A percentile compares a stretch with the other conserved stretches of the same genome.
Conservation (phyloP, 179 eudicot species). For the Gypsophila paniculata region DNA sequence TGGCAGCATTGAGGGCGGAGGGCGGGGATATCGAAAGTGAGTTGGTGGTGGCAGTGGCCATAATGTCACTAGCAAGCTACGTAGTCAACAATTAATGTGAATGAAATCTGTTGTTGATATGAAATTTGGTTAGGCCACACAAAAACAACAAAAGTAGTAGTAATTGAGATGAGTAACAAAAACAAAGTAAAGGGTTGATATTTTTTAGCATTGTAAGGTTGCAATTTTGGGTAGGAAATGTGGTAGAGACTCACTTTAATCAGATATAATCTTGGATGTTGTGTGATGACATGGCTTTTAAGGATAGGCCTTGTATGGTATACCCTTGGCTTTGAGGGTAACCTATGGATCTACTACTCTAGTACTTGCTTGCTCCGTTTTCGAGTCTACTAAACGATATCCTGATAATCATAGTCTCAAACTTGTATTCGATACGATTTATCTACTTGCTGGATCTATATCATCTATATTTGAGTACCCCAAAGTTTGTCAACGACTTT, state of each 20-base stretch:
- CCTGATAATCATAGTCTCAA: too few relatives aligned
- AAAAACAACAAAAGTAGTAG: neutral
- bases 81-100: too few relatives aligned
- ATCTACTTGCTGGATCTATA: too few relatives aligned
- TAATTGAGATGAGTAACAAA: slow-evolving; percentile 3
- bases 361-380: slow-evolving; percentile 1
- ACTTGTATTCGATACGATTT: too few relatives aligned
- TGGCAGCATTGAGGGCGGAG: slow-evolving; percentile 40
- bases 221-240: slow-evolving; percentile 1
- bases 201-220: slow-evolving; percentile 22
- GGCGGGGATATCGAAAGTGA: slow-evolving; percentile 50
- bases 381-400: too few relatives aligned
- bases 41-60: slow-evolving; percentile 60
- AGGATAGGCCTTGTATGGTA: slow-evolving; percentile 36
- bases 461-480: too few relatives aligned
- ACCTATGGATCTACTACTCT: too few relatives aligned
- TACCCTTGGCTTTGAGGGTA: neutral
- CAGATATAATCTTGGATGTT: slow-evolving; percentile 19
- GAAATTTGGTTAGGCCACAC: neutral
- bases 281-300: slow-evolving; percentile 25
- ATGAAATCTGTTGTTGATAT: too few relatives aligned
- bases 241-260: slow-evolving; percentile 23
- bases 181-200: slow-evolving; percentile 17
- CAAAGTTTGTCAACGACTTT: too few relatives aligned
- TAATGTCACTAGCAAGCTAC: slow-evolving; percentile 15